phyloP scores from a whole-genome alignment of 176 grass and related monocot genomes.

The Dactylis glomerata region DNA sequence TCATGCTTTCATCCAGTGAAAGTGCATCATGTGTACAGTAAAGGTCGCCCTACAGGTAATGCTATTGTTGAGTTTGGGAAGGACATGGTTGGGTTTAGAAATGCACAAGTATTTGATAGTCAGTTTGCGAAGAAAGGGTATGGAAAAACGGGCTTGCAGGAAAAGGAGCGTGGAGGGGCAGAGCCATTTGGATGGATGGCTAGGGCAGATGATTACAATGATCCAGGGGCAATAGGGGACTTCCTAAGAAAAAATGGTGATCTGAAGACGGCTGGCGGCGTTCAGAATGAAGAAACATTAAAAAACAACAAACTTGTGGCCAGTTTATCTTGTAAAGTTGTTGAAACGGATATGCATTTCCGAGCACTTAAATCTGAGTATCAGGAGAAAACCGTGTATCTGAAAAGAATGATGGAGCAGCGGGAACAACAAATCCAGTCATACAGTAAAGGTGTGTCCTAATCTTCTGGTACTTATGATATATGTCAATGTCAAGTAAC shows the following conservation, averaged over 20 bases:
- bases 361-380: conserved; percentile 33
- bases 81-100: conserved; percentile 49
- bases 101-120: conserved; percentile 52
- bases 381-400: conserved; percentile 28
- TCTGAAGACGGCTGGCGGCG: conserved; percentile 43
- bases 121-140: conserved; percentile 35
- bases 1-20: conserved; percentile 47
- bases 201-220: conserved; percentile 47
- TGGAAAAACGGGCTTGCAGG: conserved; percentile 36
- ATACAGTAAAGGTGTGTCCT: conserved; percentile 41
- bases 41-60: conserved; percentile 38
- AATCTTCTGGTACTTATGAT: not conserved
- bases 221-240: conserved; percentile 43
- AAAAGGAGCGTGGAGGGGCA: conserved; percentile 24
- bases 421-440: conserved; percentile 31
- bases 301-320: conserved; percentile 45
- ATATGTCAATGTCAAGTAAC: not conserved
- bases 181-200: conserved; percentile 54
- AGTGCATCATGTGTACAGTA: conserved; percentile 47
- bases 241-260: conserved; percentile 53
- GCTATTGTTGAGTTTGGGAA: conserved; percentile 62
- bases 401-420: conserved; percentile 44
- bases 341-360: conserved; percentile 41
- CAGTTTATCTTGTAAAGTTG: conserved; percentile 40
- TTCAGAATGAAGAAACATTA: conserved; percentile 33